These are phyloP conservation scores for Mariannaea elegans DNA, from an alignment of 2,329 filamentous ascomycete species.

Conservation along the genomic window DNA sequence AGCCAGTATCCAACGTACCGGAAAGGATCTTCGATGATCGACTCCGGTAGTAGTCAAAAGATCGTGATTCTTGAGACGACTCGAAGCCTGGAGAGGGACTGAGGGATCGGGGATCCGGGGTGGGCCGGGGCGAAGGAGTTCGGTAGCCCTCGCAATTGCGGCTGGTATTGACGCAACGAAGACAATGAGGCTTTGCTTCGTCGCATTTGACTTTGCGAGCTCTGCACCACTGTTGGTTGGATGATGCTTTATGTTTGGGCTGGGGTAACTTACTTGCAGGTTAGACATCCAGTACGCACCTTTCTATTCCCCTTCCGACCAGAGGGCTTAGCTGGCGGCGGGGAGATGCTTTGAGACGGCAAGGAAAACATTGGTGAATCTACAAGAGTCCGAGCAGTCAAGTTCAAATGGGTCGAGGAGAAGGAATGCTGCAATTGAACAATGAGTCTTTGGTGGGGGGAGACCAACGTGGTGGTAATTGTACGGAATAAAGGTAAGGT, in stretches of 20 bases:
- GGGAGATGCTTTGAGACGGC: not conserved
- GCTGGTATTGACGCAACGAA: slow-evolving; percentile 63
- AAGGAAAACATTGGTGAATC: slow-evolving; percentile 6
- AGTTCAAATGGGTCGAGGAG: slow-evolving; percentile 1
- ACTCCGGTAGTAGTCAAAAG: slow-evolving; percentile 47
- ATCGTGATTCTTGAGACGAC: slow-evolving; percentile 34
- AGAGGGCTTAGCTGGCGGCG: slow-evolving; percentile 28
- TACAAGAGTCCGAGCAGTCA: not conserved
- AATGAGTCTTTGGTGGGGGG: not conserved
- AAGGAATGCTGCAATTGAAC: not conserved
- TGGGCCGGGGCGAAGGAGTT: slow-evolving; percentile 26
- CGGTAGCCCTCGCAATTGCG: slow-evolving; percentile 66
- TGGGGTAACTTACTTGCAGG: slow-evolving; percentile 59
- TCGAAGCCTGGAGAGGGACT: slow-evolving; percentile 34
- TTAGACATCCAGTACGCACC: slow-evolving; percentile 61
- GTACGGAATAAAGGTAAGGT: not conserved
- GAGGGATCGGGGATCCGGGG: slow-evolving; percentile 23
- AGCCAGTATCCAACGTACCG: slow-evolving; percentile 51
- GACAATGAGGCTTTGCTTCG: slow-evolving; percentile 61
- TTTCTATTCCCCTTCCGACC: slow-evolving; percentile 55
- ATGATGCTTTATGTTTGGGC: not conserved
- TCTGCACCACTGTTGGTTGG: slow-evolving; percentile 43
- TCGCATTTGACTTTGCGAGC: slow-evolving; percentile 67
- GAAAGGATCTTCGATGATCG: slow-evolving; percentile 52
- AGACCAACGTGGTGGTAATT: too few species aligned